Evolutionary conservation across 345 rosid genomes (phyloP).

Genomic region (Garcia nutans): DNA sequence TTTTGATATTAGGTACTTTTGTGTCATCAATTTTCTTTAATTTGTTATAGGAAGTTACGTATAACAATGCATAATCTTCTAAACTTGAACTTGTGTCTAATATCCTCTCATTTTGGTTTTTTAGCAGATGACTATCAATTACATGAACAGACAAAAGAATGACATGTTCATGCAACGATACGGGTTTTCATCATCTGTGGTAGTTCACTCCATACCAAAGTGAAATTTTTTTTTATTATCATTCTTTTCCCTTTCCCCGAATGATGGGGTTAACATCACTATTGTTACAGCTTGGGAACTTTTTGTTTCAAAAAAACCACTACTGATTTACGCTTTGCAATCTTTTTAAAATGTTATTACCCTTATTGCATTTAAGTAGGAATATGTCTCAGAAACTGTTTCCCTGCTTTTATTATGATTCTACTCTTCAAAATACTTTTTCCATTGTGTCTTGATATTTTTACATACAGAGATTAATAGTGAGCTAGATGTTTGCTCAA

Average conservation of each 20-base stretch:
- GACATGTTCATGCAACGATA: conserved; percentile 77
- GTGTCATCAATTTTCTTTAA: not conserved
- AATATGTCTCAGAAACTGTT: not conserved
- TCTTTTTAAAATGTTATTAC: not conserved
- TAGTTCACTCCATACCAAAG: conserved; percentile 32
- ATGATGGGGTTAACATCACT: not conserved
- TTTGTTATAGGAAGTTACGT: not conserved
- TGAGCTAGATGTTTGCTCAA: not conserved
- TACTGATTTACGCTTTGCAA: not conserved
- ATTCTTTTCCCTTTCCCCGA: not conserved
- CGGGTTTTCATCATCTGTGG: conserved; percentile 89
- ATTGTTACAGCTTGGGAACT: not conserved
- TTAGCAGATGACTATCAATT: conserved; percentile 78
- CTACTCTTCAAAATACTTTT: not conserved
- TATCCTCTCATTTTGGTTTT: not conserved
- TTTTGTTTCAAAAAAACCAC: not conserved
- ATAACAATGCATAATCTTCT: not conserved
- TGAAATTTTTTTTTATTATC: not conserved
- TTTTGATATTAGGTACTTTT: not conserved
- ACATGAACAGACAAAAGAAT: conserved; percentile 64
- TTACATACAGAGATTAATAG: not conserved
- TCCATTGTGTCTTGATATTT: not conserved
- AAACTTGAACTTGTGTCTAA: not conserved
- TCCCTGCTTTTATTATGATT: not conserved
- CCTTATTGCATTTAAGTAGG: not conserved